Base-by-base conservation (phyloP, 2,329 filamentous ascomycete species). In the Epichloe amarillans region DNA sequence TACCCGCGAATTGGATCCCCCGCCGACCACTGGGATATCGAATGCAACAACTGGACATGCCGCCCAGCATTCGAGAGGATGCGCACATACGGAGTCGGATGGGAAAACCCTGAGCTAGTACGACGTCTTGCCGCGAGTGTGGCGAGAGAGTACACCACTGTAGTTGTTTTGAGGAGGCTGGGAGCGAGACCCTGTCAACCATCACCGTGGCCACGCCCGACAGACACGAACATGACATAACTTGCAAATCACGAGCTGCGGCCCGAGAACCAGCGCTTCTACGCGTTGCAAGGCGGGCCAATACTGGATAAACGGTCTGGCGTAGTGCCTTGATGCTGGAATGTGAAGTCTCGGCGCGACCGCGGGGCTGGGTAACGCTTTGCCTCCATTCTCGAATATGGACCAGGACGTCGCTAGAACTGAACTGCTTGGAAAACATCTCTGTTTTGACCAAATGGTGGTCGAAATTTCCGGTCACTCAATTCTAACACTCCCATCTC, bases 311-410 rank as follows among this genome's bases (percentile, higher is more conserved):
- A 35, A 14, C 14, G 26, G 46, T 39, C 43, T 47, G 51, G 49
- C 48, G 50, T 53, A 50, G 50, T 44, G 46, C 57, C 50, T 53
- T 52, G 40, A 43, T 53, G 39, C 53, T 61, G 59, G 59, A 61
- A 60, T 61, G 55, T 52, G 26, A 48, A 44, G 58, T 58, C 54
- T 57, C 50, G 50, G 49, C 49, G 44, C 51, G 47, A 52, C 45
- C 35, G 52, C 51, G 56, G 53, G 57, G 57, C 47, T 58, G 53
- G 55, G 49, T 12, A n/a, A 8, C 19, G 21, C 19, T 23, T 26
- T 17, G 49, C 44, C 43, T 50, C 36, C 45, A 36, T 37, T 12
- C 23, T 46, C 37, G 17, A 42, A 37, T 23, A 17, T 35, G 36
- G 47, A 39, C 37, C 30, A 36, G 17, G 40, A 38, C 23, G 15